These are phyloP conservation scores for Ophiostoma sp. DNA, from an alignment of 2,329 filamentous ascomycete genomes.

Conservation along the genomic window DNA sequence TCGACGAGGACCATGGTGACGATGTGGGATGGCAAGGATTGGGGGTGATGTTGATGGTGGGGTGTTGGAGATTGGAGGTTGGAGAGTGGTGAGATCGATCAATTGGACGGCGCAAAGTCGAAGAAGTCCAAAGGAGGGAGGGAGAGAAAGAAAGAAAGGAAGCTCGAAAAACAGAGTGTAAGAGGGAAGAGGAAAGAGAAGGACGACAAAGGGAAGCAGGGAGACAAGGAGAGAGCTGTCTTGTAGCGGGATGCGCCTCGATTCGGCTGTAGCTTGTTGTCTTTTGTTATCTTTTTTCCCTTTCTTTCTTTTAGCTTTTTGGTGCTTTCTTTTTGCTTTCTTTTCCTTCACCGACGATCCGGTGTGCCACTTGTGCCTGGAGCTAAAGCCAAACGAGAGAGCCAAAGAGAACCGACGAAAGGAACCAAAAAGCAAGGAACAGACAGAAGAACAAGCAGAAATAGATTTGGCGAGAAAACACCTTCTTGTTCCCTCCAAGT, in stretches of 20 bases:
- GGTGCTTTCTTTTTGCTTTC: constrained; percentile 6
- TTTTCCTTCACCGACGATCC: neutral
- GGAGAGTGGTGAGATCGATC: neutral
- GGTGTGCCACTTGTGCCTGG: constrained; percentile 18
- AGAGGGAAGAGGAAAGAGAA: neutral
- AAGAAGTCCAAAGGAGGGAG: neutral
- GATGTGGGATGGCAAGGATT: neutral
- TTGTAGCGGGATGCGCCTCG: neutral
- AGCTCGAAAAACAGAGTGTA: neutral
- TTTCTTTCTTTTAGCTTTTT: neutral
- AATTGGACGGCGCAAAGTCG: constrained; percentile 6
- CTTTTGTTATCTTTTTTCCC: neutral
- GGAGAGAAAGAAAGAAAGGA: neutral
- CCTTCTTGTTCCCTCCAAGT: neutral
- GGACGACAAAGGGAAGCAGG: neutral
- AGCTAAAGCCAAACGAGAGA: constrained; percentile 3
- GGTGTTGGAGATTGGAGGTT: neutral
- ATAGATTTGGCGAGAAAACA: neutral
- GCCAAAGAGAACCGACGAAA: neutral
- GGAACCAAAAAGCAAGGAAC: neutral
- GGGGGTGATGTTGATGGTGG: neutral
- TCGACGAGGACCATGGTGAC: constrained; percentile 82
- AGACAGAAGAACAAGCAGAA: neutral
- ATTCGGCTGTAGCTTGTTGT: neutral
- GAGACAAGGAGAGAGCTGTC: neutral